phyloP scores from a whole-genome alignment of 805 yeast species.

The Starmerella tilneyi region DNA sequence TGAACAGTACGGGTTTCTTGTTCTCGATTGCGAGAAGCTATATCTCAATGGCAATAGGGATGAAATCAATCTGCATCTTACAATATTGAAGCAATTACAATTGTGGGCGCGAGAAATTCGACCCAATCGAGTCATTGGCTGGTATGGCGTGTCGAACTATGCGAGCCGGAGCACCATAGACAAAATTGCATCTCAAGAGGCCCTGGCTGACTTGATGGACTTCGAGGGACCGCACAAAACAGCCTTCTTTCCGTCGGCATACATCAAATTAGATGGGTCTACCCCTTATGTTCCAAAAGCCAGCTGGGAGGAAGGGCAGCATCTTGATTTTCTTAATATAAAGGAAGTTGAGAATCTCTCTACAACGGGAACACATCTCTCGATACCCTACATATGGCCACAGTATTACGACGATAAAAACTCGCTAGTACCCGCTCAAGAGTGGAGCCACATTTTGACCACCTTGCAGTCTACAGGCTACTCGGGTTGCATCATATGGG shows the following conservation, averaged over 20 bases:
- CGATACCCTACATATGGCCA: not conserved
- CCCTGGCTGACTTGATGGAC: not conserved
- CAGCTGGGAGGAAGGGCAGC: not conserved
- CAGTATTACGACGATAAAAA: not conserved
- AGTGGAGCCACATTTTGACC: not conserved
- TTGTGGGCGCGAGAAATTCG: slow-evolving; percentile 1
- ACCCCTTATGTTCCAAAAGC: not conserved
- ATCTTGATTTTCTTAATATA: not conserved
- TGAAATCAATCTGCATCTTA: not conserved
- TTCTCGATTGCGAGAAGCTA: slow-evolving; percentile 1
- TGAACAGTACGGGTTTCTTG: not conserved
- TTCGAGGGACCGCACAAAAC: not conserved
- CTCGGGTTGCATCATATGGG: not conserved
- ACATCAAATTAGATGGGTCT: not conserved
- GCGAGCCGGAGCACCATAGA: not conserved
- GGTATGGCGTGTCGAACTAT: slow-evolving; percentile 3
- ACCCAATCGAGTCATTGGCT: not conserved
- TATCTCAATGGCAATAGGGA: not conserved
- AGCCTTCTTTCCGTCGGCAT: not conserved
- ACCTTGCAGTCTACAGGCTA: not conserved
- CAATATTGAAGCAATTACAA: not conserved
- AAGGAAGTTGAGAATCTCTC: not conserved
- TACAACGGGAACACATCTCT: not conserved
- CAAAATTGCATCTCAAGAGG: not conserved
- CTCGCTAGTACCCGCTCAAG: not conserved